Percentiles rank a stretch among this genome's conserved stretches.
These are phyloP conservation scores for Combretum micranthum DNA, from an alignment of 345 rosid species.

Conservation along the genomic window DNA sequence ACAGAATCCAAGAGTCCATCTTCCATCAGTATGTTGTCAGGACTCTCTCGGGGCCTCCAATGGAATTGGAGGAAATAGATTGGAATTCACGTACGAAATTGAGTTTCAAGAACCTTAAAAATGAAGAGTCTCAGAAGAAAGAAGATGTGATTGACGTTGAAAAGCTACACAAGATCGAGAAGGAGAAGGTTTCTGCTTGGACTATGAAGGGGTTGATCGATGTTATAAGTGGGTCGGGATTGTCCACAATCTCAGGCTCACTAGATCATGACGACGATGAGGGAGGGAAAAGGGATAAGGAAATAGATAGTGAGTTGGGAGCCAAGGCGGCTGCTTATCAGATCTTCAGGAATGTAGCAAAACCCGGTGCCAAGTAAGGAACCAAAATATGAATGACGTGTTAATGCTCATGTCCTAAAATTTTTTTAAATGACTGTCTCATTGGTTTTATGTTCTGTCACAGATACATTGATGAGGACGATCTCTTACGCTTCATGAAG, in stretches of 20 bases:
- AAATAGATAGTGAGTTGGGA: conserved; percentile 31
- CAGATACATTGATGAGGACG: conserved; percentile 56
- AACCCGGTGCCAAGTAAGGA: conserved; percentile 25
- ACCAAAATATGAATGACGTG: not conserved
- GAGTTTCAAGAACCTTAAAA: conserved; percentile 29
- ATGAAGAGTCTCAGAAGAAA: conserved; percentile 21
- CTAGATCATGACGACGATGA: conserved; percentile 18
- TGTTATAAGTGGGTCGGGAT: conserved; percentile 19
- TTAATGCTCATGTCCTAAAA: not conserved
- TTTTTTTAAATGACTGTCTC: not conserved
- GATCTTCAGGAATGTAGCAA: conserved; percentile 32
- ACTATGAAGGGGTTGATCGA: conserved; percentile 32
- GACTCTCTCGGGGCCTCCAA: conserved; percentile 53
- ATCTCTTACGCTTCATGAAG: conserved; percentile 51
- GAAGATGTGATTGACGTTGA: conserved; percentile 31
- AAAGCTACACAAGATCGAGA: conserved; percentile 26
- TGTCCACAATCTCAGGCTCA: conserved; percentile 15
- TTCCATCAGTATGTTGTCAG: conserved; percentile 51
- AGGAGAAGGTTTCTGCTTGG: conserved; percentile 32
- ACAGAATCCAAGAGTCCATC: conserved; percentile 56
- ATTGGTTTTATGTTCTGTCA: conserved; percentile 2
- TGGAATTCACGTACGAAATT: conserved; percentile 25
- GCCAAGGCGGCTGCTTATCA: conserved; percentile 31
- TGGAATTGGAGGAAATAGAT: conserved; percentile 37
- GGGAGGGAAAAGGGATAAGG: conserved; percentile 14